Percentiles rank a stretch among this genome's conserved stretches.
phyloP scores from a whole-genome alignment of 192 early-diverging fungal species.

The Rhizophagus prolifer region DNA sequence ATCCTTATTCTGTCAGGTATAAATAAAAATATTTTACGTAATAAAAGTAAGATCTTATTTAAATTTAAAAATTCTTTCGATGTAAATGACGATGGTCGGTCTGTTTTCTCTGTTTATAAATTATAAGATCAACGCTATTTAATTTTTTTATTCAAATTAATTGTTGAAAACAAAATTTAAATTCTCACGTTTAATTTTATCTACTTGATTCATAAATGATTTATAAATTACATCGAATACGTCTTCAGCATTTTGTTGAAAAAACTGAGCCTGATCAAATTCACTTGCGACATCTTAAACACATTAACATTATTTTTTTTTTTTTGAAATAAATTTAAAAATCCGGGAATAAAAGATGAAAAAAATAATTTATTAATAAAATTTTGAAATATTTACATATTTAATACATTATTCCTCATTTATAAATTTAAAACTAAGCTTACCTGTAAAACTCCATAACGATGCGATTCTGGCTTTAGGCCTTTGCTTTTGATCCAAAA shows the following conservation, averaged over 20 bases:
- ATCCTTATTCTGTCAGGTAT: conserved; percentile 64
- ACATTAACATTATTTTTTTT: neutral
- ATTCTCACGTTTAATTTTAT: conserved; percentile 73
- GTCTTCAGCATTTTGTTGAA: conserved; percentile 72
- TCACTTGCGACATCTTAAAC: conserved; percentile 62
- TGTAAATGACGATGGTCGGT: conserved; percentile 49
- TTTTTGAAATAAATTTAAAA: neutral
- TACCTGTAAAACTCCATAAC: conserved; percentile 72
- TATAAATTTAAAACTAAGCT: neutral
- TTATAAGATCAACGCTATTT: neutral
- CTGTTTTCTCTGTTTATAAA: conserved; percentile 41
- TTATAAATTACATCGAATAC: conserved; percentile 71
- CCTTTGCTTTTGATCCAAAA: conserved; percentile 77
- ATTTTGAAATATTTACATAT: neutral
- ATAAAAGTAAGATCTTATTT: conserved; percentile 59
- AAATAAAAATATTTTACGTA: conserved; percentile 68
- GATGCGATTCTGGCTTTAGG: conserved; percentile 64
- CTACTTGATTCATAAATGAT: conserved; percentile 65
- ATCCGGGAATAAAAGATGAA: neutral
- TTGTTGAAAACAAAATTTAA: neutral
- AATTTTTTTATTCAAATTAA: neutral
- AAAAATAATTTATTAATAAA: neutral
- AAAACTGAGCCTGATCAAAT: conserved; percentile 74
- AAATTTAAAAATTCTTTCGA: conserved; percentile 68
- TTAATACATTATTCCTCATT: neutral